A percentile compares a stretch with the other conserved stretches of the same genome.
These are phyloP conservation scores for Escallonia rubra DNA, from an alignment of 129 eudicot species.

Conservation along the genomic window DNA sequence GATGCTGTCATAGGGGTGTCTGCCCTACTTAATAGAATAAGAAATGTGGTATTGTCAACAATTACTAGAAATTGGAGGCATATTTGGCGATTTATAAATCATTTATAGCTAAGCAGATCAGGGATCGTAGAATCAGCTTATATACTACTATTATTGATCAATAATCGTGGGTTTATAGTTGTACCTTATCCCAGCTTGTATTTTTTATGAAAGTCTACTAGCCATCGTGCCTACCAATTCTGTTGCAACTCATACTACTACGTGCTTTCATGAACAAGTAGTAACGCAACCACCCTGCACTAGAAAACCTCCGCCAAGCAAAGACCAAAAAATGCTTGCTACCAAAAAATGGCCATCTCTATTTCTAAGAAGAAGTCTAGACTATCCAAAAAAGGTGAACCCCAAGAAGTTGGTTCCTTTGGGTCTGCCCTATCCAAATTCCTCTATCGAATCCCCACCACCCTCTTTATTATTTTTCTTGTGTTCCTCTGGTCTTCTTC, in stretches of 20 bases:
- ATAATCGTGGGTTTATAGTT: too few relatives aligned
- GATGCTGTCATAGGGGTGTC: too few relatives aligned
- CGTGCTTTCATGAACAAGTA: slow-evolving; percentile 41
- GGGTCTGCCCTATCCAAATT: slow-evolving; percentile 29
- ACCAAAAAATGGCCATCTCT: slow-evolving; percentile 45
- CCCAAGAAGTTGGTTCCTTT: slow-evolving; percentile 22
- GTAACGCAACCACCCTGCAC: slow-evolving; percentile 17
- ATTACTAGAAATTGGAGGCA: too few relatives aligned
- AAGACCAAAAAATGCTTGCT: not conserved
- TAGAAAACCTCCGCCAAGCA: slow-evolving; percentile 24
- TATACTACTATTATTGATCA: too few relatives aligned
- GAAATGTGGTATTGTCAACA: too few relatives aligned
- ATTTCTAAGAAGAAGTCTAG: slow-evolving; percentile 48
- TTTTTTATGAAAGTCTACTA: slow-evolving; percentile 3
- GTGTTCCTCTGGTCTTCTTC: slow-evolving; percentile 69
- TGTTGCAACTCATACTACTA: slow-evolving; percentile 22
- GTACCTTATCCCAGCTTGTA: too few relatives aligned
- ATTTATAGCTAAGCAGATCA: too few relatives aligned
- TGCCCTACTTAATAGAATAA: too few relatives aligned
- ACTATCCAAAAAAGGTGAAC: slow-evolving; percentile 26
- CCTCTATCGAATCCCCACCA: slow-evolving; percentile 48
- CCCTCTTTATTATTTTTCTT: slow-evolving; percentile 51
- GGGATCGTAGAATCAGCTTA: too few relatives aligned
- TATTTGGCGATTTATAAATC: too few relatives aligned
- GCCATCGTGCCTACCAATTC: slow-evolving; percentile 38